Evolutionary conservation across 1,139 yeast species (phyloP).

Genomic region (Trichomonascaceae sp.): DNA sequence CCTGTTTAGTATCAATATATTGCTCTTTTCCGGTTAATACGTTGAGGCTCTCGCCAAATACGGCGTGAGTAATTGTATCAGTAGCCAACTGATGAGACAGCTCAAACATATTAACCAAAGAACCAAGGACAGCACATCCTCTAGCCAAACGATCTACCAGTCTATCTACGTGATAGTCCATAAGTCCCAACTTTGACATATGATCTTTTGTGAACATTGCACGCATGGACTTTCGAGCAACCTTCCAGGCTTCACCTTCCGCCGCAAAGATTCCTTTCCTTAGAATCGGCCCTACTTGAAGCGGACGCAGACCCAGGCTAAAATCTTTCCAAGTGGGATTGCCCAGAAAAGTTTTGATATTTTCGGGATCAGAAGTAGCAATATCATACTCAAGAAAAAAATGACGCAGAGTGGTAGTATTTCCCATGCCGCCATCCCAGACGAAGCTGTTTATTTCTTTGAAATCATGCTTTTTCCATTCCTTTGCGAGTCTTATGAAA

Average conservation of each 20-base stretch:
- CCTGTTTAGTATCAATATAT: slow-evolving; percentile 17
- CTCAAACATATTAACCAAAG: slow-evolving; percentile 42
- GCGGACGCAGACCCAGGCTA: slow-evolving; percentile 45
- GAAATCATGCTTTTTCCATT: background rate
- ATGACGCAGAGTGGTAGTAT: background rate
- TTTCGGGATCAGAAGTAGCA: slow-evolving; percentile 15
- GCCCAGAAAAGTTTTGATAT: slow-evolving; percentile 6
- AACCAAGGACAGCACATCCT: slow-evolving; percentile 10
- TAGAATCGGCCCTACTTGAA: slow-evolving; percentile 38
- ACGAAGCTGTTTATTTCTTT: background rate
- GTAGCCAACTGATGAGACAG: slow-evolving; percentile 47
- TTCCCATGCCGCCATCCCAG: no score
- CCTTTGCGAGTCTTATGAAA: background rate
- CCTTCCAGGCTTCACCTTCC: slow-evolving; percentile 53
- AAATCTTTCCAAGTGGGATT: slow-evolving; percentile 43
- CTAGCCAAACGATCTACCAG: slow-evolving; percentile 12
- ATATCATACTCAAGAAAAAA: slow-evolving; percentile 2
- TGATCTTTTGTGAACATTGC: slow-evolving; percentile 56
- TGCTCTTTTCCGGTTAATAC: slow-evolving; percentile 33
- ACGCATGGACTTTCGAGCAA: slow-evolving; percentile 51
- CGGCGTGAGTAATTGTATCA: slow-evolving; percentile 54
- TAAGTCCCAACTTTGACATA: slow-evolving; percentile 43
- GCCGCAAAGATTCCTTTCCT: slow-evolving; percentile 57
- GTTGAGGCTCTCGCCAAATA: slow-evolving; percentile 50
- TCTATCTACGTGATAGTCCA: slow-evolving; percentile 31